Base-by-base conservation (phyloP, 176 grass and related monocot genomes). In the Chloris gayana region DNA sequence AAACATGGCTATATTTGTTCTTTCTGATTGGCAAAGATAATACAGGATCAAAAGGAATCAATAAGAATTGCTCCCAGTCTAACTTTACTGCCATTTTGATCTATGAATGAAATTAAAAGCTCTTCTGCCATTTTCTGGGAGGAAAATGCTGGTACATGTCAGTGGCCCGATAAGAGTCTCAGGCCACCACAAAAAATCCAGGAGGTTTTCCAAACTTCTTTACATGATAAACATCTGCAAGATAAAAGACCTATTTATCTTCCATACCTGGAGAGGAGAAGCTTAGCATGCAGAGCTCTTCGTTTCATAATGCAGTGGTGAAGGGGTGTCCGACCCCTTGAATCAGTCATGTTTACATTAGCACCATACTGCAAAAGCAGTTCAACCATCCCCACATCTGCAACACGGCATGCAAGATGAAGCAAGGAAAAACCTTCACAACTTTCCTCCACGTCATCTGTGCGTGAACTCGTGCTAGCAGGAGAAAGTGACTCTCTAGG, bases 361-460 rank as follows among this genome's bases (percentile, higher is more conserved):
- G 97, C 90, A 29, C 97, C 90, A 75, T 93, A 95, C 81, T 99
- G 97, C 80, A 99, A 67, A 49, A 99, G 90, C 60, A 99, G 84
- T 85, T 99, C 97, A 81, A 90, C 79, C 97, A 93, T 99, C 45
- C 88, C 91, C 74, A 89, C 82, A 86, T 99, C 89, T 77, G 84
- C 93, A 73, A 79, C 89, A 72, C 79, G 69, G 80, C 97, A 99
- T 46, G 93, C 97, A 72, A 99, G 75, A 75, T 99, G 97, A 89
- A 99, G 89, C 80, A 99, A 82, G 76, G 97, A 91, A 75, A 92
- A 93, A 79, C 97, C 97, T 82, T 96, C 90, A 34, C 85, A 86
- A 69, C 51, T 74, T 10, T 93, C 90, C 57, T 83, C 89, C 49
- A 59, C 56, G 4, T 91, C 87, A 76, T 81, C 87, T 75, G 35